Evolutionary conservation across 768 basidiomycete genomes (phyloP).

Genomic region (Butyriboletus loyo): DNA sequence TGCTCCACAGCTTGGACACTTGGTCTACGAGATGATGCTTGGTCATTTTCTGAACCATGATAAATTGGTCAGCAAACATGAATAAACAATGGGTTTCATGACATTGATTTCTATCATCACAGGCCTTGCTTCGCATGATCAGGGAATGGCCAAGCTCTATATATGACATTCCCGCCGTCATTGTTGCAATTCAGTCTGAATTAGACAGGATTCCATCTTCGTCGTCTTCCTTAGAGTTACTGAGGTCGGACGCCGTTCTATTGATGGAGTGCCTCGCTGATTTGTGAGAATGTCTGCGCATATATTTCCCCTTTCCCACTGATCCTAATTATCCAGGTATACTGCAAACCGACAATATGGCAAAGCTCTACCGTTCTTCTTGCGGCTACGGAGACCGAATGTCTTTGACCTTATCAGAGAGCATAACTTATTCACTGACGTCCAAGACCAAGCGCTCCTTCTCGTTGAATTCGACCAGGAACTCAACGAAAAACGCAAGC

Average conservation of each 20-base stretch:
- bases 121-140: constrained; percentile 78
- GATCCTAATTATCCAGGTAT: constrained; percentile 50
- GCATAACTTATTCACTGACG: constrained; percentile 90
- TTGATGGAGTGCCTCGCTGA: constrained; percentile 97
- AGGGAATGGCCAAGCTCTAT: constrained; percentile 89
- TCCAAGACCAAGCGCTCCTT: constrained; percentile 88
- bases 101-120: not conserved
- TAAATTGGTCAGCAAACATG: constrained; percentile 46
- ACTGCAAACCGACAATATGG: constrained; percentile 87
- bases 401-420: constrained; percentile 95
- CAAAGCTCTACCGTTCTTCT: constrained; percentile 88
- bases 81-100: not conserved
- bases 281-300: constrained; percentile 47
- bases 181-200: constrained; percentile 83
- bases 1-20: constrained; percentile 70
- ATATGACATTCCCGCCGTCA: constrained; percentile 84
- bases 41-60: constrained; percentile 82
- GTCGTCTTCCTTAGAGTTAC: constrained; percentile 41
- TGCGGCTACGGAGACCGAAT: constrained; percentile 80
- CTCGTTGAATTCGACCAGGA: constrained; percentile 95
- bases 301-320: not conserved
- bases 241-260: constrained; percentile 48
- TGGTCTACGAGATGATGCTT: constrained; percentile 95
- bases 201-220: constrained; percentile 61
- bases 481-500: constrained; percentile 57